Evolutionary conservation across 768 basidiomycete genomes (phyloP), one percentile per base, ranked within the genome.

Genomic region (Phanerochaete carnosa): DNA sequence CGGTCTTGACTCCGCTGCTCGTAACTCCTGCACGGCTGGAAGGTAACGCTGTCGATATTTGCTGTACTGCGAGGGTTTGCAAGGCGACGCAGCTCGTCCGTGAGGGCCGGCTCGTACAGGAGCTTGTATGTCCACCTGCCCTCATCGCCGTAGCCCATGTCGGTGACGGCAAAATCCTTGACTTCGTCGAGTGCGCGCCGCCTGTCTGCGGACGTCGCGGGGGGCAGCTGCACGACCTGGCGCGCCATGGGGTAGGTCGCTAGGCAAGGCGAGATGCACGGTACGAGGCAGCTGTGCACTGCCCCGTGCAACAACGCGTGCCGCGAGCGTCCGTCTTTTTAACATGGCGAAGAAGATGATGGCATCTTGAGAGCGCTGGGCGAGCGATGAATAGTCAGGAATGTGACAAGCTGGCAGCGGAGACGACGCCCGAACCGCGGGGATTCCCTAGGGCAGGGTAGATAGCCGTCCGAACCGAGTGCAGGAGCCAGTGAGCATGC

Each of bases 41-140:
- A 79, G 4, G 74, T 73, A 58, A 82, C 70, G 56, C 70, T 72
- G 60, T 80, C 78, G 29, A 76, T 74, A 5, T 65, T 62, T 12
- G 63, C 67, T 37, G 57, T 62, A 7, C 78, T 75, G 58, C 60
- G 65, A 2, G 80, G 75, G 45, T 71, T 65, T 23, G 79, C 76
- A 39, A 78, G 56, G 32, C 72, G 75, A 30, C 62, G 67, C 28
- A 85, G 63, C 67, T 82, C 78, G 12, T 68, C 57, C 23, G 77
- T 70, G 26, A 85, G 62, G 4, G 61, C 68, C 12, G 72, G 74
- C 59, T 83, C 80, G 16, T 72, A 55, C 26, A 85, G 75, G 28
- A 77, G 66, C 19, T 78, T 80, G 67, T 83, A 86, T 2, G 82
- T 79, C 83, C 84, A 85, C 35, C 77, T 77, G 33, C 78, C 77